Evolutionary conservation across 371 early-diverging fungal genomes (phyloP).

Genomic region (Capillidium heterosporum): DNA sequence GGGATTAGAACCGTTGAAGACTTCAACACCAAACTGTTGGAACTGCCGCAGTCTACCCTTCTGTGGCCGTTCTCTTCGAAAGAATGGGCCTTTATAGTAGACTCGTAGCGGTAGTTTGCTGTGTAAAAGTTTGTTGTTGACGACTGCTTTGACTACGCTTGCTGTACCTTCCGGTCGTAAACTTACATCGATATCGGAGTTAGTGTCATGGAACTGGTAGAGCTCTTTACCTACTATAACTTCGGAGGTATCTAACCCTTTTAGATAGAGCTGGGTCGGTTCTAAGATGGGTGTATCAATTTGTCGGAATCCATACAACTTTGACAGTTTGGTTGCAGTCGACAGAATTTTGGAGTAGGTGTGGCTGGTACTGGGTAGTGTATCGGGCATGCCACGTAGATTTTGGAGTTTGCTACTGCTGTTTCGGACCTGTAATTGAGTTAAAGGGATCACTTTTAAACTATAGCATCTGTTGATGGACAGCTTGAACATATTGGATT

Average conservation of each 20-base stretch:
- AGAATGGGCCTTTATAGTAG: conserved; percentile 42
- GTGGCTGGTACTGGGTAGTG: too few species aligned
- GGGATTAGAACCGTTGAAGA: conserved; percentile 22
- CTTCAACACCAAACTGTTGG: conserved; percentile 43
- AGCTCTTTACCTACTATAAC: conserved; percentile 43
- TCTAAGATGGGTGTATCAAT: conserved; percentile 41
- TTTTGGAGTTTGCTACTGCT: too few species aligned
- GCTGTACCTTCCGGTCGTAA: conserved; percentile 51
- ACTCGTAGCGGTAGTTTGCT: conserved; percentile 18
- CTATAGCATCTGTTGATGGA: too few species aligned
- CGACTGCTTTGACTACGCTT: conserved; percentile 12
- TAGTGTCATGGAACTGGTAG: conserved; percentile 30
- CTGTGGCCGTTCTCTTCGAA: conserved; percentile 43
- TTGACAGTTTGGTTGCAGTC: too few species aligned
- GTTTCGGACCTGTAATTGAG: too few species aligned
- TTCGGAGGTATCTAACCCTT: conserved; percentile 36
- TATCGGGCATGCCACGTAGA: too few species aligned
- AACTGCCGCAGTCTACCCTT: conserved; percentile 44
- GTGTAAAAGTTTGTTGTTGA: conserved; percentile 27
- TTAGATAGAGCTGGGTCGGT: conserved; percentile 29
- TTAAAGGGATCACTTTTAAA: too few species aligned
- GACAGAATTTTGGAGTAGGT: too few species aligned
- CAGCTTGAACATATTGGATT: too few species aligned
- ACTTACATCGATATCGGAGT: conserved; percentile 22
- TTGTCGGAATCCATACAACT: neutral